Conservation (phyloP, 1,284 basidiomycete species). For the Anthracocystis setariae region DNA sequence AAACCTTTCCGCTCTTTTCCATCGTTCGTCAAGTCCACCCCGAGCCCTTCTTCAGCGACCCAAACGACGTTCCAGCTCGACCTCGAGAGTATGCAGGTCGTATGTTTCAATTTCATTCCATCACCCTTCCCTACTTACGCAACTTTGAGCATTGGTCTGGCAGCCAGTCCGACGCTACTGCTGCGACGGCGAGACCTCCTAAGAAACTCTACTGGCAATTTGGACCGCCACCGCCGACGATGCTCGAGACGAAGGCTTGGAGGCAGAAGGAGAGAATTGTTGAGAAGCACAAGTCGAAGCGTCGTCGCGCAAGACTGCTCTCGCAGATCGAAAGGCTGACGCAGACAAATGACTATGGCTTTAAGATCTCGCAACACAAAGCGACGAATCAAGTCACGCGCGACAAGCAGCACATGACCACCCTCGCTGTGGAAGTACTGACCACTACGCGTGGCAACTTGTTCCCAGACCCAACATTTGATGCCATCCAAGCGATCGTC, state of each 20-base stretch:
- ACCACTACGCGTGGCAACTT: slow-evolving; percentile 78
- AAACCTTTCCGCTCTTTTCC: slow-evolving; percentile 72
- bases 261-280: slow-evolving; percentile 30
- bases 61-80: slow-evolving; percentile 76
- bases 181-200: slow-evolving; percentile 4
- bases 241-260: slow-evolving; percentile 46
- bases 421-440: slow-evolving; percentile 84
- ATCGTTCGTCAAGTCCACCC: slow-evolving; percentile 77
- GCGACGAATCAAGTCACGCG: slow-evolving; percentile 67
- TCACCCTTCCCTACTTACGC: slow-evolving; percentile 60
- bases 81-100: slow-evolving; percentile 84
- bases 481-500: slow-evolving; percentile 79
- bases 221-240: slow-evolving; percentile 51
- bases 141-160: slow-evolving; percentile 63
- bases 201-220: slow-evolving; percentile 69
- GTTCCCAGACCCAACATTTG: slow-evolving; percentile 78
- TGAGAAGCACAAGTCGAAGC: slow-evolving; percentile 30
- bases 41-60: slow-evolving; percentile 72
- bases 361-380: slow-evolving; percentile 59
- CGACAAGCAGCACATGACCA: slow-evolving; percentile 80
- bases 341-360: slow-evolving; percentile 75
- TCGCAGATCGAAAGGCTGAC: slow-evolving; percentile 81
- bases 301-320: slow-evolving; percentile 31
- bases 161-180: not conserved
- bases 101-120: slow-evolving; percentile 75